Base-by-base conservation (phyloP, 768 basidiomycete species). In the Leccinum subgranulosum region DNA sequence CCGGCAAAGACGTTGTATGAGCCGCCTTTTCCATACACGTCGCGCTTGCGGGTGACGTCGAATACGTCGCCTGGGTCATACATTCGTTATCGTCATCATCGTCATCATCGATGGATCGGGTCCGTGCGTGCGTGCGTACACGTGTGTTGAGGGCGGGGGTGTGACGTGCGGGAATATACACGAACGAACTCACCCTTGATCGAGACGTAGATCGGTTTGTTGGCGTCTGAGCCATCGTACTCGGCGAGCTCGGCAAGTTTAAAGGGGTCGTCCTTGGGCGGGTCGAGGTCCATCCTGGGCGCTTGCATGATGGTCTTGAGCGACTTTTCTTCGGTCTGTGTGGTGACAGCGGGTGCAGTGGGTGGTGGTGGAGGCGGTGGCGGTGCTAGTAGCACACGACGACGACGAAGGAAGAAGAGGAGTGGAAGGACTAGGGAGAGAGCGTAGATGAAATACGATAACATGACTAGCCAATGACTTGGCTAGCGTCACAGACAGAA, bases 1-100 rank as follows among this genome's bases (percentile, higher is more conserved):
- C 94, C 96, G 31, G 94, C 92, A 70, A 98, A 98, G 21, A 96
- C 74, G 62, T 84, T 81, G 73, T 94, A 93, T 4, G 88, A 84
- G 25, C 78, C 77, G 3, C 91, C 92, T 2, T 81, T 78, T 2
- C 96, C 96, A 65, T 99, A 99, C 63, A 94, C 89, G 59, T 97
- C 94, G 29, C 75, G 75, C 73, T 96, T 98, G 58, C 77, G 76
- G 0, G 88, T 77, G 9, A 99, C 96, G 70, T 98, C 94, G 73
- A 97, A 98, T 9, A 98, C 81, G 1, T 86, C 88, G 49, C 94
- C 91, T 39, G 50, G 23, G 11, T 3, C 21, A 47, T 14, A 27
- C 23, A 8, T n/a, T n/a, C n/a, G n/a, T n/a, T n/a, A n/a, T 23
- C 25, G 6, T 23, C 23, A 2, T 46, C 41, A 43, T 17, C 43